phyloP scores from a whole-genome alignment of 2,329 filamentous ascomycete genomes.

The Monilinia polystroma region DNA sequence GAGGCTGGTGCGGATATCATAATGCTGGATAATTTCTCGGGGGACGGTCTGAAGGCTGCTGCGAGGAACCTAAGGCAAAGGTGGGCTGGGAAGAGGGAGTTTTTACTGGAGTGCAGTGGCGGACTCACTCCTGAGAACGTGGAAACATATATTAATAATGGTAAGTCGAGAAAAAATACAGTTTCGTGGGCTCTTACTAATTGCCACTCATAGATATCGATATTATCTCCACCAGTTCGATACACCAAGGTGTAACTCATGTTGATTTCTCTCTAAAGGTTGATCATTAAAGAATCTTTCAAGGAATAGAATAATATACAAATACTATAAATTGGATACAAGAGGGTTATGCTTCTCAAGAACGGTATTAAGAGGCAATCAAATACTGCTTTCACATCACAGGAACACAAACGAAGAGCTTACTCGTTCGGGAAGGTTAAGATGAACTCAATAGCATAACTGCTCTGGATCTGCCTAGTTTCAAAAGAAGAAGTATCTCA shows the following conservation, averaged over 20 bases:
- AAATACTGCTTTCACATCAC: no score
- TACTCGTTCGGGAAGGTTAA: not conserved
- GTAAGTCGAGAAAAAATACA: slow-evolving; percentile 46
- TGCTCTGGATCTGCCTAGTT: not conserved
- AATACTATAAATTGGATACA: not conserved
- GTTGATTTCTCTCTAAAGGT: slow-evolving; percentile 98
- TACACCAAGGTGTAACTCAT: slow-evolving; percentile 92
- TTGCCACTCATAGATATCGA: slow-evolving; percentile 67
- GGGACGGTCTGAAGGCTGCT: slow-evolving; percentile 72
- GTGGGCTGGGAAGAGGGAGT: slow-evolving; percentile 71
- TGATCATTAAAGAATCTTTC: slow-evolving; percentile 42
- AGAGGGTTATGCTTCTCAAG: not conserved
- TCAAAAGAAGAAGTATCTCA: not conserved
- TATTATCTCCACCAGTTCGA: slow-evolving; percentile 92
- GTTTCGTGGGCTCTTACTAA: slow-evolving; percentile 12
- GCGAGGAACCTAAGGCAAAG: slow-evolving; percentile 74
- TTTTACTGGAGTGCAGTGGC: slow-evolving; percentile 89
- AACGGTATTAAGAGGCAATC: not conserved
- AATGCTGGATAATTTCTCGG: slow-evolving; percentile 95
- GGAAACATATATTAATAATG: slow-evolving; percentile 71
- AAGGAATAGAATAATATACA: not conserved
- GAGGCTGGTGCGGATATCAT: slow-evolving; percentile 88
- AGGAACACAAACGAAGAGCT: not conserved
- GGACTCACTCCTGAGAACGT: slow-evolving; percentile 86
- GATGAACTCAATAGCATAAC: not conserved